phyloP scores from a whole-genome alignment of 73 alveolate genomes.

The Paramecium primaurelia region DNA sequence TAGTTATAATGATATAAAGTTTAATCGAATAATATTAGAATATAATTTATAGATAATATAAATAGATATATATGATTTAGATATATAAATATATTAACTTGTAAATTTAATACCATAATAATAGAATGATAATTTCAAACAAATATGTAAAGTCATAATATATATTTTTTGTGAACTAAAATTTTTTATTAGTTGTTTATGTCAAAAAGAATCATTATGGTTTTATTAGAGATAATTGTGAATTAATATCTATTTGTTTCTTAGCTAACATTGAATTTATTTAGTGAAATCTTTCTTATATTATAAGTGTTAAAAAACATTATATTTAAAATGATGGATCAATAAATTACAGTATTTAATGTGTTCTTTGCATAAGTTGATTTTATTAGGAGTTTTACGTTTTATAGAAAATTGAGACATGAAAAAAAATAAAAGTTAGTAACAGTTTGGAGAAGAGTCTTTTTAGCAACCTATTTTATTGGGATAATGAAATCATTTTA shows the following conservation, averaged over 20 bases:
- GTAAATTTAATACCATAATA: neutral
- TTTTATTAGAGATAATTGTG: neutral
- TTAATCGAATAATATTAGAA: too few species aligned
- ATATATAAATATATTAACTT: neutral
- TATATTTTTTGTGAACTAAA: neutral
- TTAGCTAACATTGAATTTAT: neutral
- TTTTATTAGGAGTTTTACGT: neutral
- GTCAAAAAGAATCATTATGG: neutral
- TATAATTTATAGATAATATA: too few species aligned
- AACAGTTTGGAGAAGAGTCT: neutral
- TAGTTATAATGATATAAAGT: neutral
- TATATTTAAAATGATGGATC: neutral
- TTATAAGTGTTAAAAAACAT: neutral
- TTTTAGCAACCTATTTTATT: slow-evolving; percentile 9
- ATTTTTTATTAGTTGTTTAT: neutral
- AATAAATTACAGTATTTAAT: slow-evolving; percentile 29
- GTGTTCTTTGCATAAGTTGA: neutral
- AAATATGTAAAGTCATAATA: neutral
- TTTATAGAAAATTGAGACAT: neutral
- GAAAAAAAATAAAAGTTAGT: neutral
- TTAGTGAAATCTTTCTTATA: neutral
- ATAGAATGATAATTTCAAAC: neutral
- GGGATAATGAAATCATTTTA: slow-evolving; percentile 33
- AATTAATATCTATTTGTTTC: neutral
- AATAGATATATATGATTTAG: neutral